These are phyloP conservation scores for Fusarium heterosporum DNA, from an alignment of 2,329 filamentous ascomycete species.

Conservation along the genomic window DNA sequence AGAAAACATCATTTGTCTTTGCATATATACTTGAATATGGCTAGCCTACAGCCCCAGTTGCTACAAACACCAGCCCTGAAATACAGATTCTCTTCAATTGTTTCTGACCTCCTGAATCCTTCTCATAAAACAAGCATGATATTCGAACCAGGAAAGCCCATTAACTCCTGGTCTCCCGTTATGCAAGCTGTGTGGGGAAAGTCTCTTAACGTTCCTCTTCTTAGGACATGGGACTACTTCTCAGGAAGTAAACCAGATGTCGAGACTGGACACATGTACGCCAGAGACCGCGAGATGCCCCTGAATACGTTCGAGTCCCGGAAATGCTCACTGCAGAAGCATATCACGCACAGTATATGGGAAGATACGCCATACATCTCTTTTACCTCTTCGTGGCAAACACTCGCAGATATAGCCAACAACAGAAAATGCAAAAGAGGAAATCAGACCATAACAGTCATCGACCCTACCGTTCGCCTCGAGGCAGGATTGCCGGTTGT, in stretches of 20 bases:
- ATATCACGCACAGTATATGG: background rate
- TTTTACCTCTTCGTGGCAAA: background rate
- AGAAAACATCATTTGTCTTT: too few relatives aligned
- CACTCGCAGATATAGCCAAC: background rate
- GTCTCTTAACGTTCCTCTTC: background rate
- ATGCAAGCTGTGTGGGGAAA: background rate
- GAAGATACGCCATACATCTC: slow-evolving; percentile 1
- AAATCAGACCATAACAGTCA: background rate
- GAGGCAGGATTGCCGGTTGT: slow-evolving; percentile 1
- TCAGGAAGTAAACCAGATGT: slow-evolving; percentile 13
- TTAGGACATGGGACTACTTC: slow-evolving; percentile 3
- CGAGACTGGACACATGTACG: background rate
- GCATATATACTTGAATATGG: too few relatives aligned
- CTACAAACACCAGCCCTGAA: background rate
- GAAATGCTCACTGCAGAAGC: background rate
- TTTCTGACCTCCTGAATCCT: background rate
- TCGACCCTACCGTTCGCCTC: slow-evolving; percentile 1
- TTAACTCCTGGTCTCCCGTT: background rate
- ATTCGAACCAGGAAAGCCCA: background rate
- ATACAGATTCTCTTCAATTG: background rate
- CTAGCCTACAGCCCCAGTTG: too few relatives aligned
- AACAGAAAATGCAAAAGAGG: background rate
- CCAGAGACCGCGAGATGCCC: background rate
- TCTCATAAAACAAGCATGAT: background rate
- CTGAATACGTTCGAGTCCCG: background rate